Evolutionary conservation across 768 basidiomycete species (phyloP), one percentile per base, ranked within the genome.

Genomic region (Mycena amicta): DNA sequence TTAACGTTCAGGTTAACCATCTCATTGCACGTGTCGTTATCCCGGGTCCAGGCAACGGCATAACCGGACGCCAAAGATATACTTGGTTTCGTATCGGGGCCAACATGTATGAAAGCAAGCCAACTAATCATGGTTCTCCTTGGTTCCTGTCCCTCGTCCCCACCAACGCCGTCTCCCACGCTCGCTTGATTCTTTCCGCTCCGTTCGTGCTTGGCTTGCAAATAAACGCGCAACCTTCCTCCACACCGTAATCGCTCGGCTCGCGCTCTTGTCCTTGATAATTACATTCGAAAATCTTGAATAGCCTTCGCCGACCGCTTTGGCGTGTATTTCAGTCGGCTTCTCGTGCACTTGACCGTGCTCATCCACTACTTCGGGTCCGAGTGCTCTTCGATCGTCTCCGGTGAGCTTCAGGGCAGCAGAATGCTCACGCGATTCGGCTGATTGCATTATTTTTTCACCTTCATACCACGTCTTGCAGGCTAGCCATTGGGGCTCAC

Each of bases 381-480:
- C 63, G 22, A 60, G 51, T 18, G 53, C 60, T 59, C 49, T 27
- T 15, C 43, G 39, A 28, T 58, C 52, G 39, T 51, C 58, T 28
- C 43, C 50, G 27, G 55, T 62, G 55, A 46, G 53, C 55, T 46
- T 60, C 59, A 13, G 57, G 20, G 20, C 45, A 13, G 43, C 18
- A 37, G 33, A 37, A 8, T 37, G 11, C 33, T 37, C 33, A 37
- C 18, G 18, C 18, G 33, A 8, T 18, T 8, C 33, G 33, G 33
- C 18, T 37, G 33, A 37, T 37, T n/a, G 33, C 33, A 8, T 37
- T 37, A 37, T 37, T 18, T 8, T 37, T 37, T 27, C 30, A 30
- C 63, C 30, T 25, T 64, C 55, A 50, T 60, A 64, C 63, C 63
- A 64, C 57, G 58, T 52, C 52, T 66, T 64, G 59, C 63, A 66